Conservation (phyloP, 2,329 filamentous ascomycete species). For the Fusarium udum region DNA sequence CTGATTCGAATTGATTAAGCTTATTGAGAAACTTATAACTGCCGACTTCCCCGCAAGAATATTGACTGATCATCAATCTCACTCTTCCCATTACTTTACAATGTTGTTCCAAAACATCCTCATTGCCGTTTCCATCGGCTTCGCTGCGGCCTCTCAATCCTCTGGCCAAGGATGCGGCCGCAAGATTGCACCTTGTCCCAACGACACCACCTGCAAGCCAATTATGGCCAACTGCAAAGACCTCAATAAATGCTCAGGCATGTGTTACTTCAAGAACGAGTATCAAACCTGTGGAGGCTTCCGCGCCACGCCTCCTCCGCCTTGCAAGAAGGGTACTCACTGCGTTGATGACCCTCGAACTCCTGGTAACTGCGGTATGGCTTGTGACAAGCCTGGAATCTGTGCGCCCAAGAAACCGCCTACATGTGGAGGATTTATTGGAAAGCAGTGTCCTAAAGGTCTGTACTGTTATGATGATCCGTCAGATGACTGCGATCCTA, state of each 20-base stretch:
- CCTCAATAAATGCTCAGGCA: slow-evolving; percentile 43
- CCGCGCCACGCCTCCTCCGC: slow-evolving; percentile 28
- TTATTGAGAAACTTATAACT: slow-evolving; percentile 6
- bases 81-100: not conserved
- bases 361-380: slow-evolving; percentile 45
- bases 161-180: slow-evolving; percentile 40
- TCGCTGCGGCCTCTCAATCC: slow-evolving; percentile 22
- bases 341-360: slow-evolving; percentile 50
- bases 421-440: slow-evolving; percentile 43
- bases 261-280: slow-evolving; percentile 43
- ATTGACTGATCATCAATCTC: too few relatives aligned
- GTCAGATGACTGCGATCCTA: slow-evolving; percentile 43
- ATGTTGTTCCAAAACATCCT: slow-evolving; percentile 42
- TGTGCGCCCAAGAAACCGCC: slow-evolving; percentile 41
- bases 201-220: slow-evolving; percentile 42
- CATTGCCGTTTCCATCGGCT: slow-evolving; percentile 25
- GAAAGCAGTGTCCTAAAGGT: slow-evolving; percentile 40
- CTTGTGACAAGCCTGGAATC: slow-evolving; percentile 49
- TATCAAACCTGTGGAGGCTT: slow-evolving; percentile 49
- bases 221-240: slow-evolving; percentile 36
- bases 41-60: not conserved
- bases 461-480: slow-evolving; percentile 46
- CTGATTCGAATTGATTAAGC: not conserved
- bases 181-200: slow-evolving; percentile 44
- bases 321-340: slow-evolving; percentile 38